Evolutionary conservation across 140 eudicot genomes (phyloP).

Genomic region (Stevia rebaudiana): DNA sequence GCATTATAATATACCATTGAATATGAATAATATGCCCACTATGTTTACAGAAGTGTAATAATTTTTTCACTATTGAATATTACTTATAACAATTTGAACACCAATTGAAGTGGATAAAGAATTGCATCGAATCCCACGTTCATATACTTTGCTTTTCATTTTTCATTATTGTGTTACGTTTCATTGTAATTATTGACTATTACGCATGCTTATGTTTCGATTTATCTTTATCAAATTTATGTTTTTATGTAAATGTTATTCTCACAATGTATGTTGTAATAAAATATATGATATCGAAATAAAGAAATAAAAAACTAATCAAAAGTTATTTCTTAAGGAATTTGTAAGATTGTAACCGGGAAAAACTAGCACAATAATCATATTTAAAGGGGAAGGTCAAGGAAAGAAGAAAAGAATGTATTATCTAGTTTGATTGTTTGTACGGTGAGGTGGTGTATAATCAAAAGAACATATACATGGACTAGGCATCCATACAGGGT

Average conservation of each 20-base stretch:
- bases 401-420: no score
- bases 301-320: background rate
- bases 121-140: background rate
- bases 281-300: background rate
- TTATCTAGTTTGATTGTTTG: no score
- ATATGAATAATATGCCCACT: conserved; percentile 13
- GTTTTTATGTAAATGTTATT: background rate
- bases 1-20: background rate
- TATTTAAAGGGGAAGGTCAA: no score
- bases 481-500: no score
- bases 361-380: no score
- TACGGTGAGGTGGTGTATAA: no score
- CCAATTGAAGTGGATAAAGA: background rate
- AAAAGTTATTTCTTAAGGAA: no score
- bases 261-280: background rate
- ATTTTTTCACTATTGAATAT: background rate
- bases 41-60: background rate
- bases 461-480: no score
- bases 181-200: no score
- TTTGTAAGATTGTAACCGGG: no score
- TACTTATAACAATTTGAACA: background rate
- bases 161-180: no score
- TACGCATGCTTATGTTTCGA: no score
- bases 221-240: background rate
- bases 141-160: background rate